Base-by-base conservation (phyloP, 495 filamentous ascomycete genomes). In the Platismatia glauca region DNA sequence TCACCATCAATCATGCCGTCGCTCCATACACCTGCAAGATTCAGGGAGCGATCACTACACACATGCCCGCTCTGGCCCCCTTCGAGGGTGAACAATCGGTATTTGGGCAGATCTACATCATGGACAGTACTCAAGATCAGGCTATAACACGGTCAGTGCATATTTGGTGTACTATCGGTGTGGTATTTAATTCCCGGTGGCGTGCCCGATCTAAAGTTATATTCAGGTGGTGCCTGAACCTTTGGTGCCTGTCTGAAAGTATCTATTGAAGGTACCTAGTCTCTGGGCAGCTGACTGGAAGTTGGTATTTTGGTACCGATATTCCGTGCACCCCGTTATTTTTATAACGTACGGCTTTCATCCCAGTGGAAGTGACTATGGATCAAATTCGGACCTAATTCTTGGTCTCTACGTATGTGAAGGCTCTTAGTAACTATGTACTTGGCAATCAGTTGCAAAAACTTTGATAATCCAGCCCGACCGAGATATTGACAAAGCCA, bases 351-450 rank as follows among this genome's bases (percentile, higher is more conserved):
- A 33, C 9, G 13, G 16, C 33, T 7, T 33, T 31, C 29, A 1
- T 53, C 15, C 13, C 13, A 31, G 13, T 53, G 15, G 20, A 20
- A 8, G 24, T 53, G 29, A 53, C 33, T 33, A 53, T 2, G 11
- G 9, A 33, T 53, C 50, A 33, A 7, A 52, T 52, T 13, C 48
- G 48, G 11, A 48, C 22, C 22, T 48, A 11, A 3, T 29, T 7
- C 8, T 33, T 33, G 20, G 50, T 53, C 16, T 33, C 27, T 31
- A 60, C 39, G 22, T 20, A 52, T 52, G 38, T 58, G 31, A 52
- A 58, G 31, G 20, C 56, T 58, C 61, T 52, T 35, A 20, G 50
- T 53, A 57, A 57, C 16, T 63, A 63, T 63, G 27, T 63, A 63
- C 41, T 39, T 37, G 20, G 41, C n/a, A 37, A 9, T 63, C 39